Conservation (phyloP, 139 green algal species). For the Yamagishiella unicocca region DNA sequence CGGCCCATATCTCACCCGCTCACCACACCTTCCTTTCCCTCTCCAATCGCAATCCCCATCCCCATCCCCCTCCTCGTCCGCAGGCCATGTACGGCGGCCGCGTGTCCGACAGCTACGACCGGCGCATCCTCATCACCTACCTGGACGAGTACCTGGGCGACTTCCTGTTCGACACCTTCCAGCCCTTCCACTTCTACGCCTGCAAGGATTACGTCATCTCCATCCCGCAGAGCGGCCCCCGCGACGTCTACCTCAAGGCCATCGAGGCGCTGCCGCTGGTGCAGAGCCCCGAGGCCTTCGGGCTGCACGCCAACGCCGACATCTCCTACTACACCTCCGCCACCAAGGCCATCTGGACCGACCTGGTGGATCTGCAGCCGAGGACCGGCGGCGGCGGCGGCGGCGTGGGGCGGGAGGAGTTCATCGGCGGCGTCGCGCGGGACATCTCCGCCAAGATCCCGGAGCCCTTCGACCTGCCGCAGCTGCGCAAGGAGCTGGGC, state of each 20-base stretch:
- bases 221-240: slow-evolving; percentile 51
- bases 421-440: slow-evolving; percentile 74
- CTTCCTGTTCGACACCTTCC: slow-evolving; percentile 93
- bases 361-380: slow-evolving; percentile 87
- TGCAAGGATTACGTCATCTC: slow-evolving; percentile 58
- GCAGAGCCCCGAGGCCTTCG: slow-evolving; percentile 83
- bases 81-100: slow-evolving; percentile 80
- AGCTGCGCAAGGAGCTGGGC: slow-evolving; percentile 82
- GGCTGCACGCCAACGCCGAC: slow-evolving; percentile 91
- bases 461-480: slow-evolving; percentile 85
- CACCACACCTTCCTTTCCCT: too few relatives aligned
- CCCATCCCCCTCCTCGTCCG: background rate
- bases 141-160: slow-evolving; percentile 94
- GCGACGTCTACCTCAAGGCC: slow-evolving; percentile 69
- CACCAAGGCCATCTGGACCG: slow-evolving; percentile 83
- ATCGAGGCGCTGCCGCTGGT: slow-evolving; percentile 86
- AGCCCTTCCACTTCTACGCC: slow-evolving; percentile 82
- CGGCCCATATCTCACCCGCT: too few relatives aligned
- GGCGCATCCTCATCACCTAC: slow-evolving; percentile 89
- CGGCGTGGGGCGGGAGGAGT: slow-evolving; percentile 79
- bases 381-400: slow-evolving; percentile 57
- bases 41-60: slow-evolving; percentile 44
- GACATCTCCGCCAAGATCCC: slow-evolving; percentile 84
- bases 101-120: slow-evolving; percentile 88
- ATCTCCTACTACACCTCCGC: slow-evolving; percentile 89